Conservation (phyloP, 805 yeast species). For the Torulaspora franciscae region DNA sequence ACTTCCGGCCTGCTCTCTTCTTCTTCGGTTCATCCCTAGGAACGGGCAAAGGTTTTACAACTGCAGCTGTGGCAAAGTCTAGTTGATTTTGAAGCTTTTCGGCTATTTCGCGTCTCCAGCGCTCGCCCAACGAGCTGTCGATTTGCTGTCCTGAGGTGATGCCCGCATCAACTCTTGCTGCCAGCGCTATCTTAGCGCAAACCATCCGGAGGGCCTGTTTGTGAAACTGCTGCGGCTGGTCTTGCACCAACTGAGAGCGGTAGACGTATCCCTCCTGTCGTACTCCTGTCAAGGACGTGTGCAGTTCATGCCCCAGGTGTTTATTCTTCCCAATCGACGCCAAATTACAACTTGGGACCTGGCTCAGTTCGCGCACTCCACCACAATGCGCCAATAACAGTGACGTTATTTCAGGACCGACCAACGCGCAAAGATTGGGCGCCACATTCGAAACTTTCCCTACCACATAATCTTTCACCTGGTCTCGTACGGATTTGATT, state of each 20-base stretch:
- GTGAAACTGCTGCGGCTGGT: conserved; percentile 52
- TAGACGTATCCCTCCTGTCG: conserved; percentile 68
- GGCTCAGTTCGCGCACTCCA: conserved; percentile 59
- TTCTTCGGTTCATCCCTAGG: conserved; percentile 75
- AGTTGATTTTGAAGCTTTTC: conserved; percentile 64
- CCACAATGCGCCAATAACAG: conserved; percentile 66
- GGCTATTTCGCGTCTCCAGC: conserved; percentile 56
- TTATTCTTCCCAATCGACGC: conserved; percentile 63
- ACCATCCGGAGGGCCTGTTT: conserved; percentile 72
- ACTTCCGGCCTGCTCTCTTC: conserved; percentile 79
- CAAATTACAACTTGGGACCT: conserved; percentile 77
- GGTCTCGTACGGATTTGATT: conserved; percentile 8
- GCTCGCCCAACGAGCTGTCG: conserved; percentile 52
- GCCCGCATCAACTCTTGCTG: conserved; percentile 75
- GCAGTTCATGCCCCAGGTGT: conserved; percentile 34
- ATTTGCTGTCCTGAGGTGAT: conserved; percentile 30
- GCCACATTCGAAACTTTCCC: conserved; percentile 55
- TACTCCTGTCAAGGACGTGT: conserved; percentile 39
- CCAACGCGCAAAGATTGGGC: conserved; percentile 70
- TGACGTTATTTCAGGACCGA: conserved; percentile 70
- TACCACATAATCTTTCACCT: conserved; percentile 52
- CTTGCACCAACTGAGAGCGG: conserved; percentile 53
- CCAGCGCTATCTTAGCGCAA: conserved; percentile 73
- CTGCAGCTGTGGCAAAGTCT: conserved; percentile 69
- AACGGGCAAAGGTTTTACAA: conserved; percentile 63